A percentile compares a stretch with the other conserved stretches of the same genome.
phyloP scores from a whole-genome alignment of 768 basidiomycete species.

The Pleurotus pulmonarius region DNA sequence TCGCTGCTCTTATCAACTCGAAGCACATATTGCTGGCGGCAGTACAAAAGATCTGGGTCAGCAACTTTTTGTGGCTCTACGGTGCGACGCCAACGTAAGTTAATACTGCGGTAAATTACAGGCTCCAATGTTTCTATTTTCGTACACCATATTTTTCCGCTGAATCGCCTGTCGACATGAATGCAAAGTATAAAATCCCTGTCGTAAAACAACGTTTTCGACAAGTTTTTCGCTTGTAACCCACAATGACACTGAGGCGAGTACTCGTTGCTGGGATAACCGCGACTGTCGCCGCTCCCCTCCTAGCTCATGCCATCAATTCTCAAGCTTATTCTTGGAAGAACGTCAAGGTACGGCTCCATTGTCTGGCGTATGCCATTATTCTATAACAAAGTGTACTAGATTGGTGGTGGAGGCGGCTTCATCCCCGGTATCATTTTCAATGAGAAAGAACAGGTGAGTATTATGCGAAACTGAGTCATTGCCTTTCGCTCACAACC shows the following conservation, averaged over 20 bases:
- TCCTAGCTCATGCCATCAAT: conserved; percentile 35
- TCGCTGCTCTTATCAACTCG: too few relatives aligned
- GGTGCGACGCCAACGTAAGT: too few relatives aligned
- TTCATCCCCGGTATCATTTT: conserved; percentile 62
- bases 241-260: not conserved
- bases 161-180: too few relatives aligned
- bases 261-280: conserved; percentile 27
- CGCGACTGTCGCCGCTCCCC: conserved; percentile 18
- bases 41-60: too few relatives aligned
- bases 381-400: not conserved
- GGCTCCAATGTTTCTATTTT: too few relatives aligned
- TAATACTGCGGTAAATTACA: too few relatives aligned
- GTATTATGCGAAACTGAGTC: too few relatives aligned
- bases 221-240: not conserved
- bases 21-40: too few relatives aligned
- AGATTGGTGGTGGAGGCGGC: conserved; percentile 40
- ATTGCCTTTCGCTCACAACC: not conserved
- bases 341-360: conserved; percentile 41
- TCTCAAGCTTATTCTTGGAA: conserved; percentile 56
- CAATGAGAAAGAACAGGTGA: conserved; percentile 47
- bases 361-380: too few relatives aligned
- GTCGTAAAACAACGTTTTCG: not conserved
- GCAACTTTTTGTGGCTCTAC: too few relatives aligned
- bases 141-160: too few relatives aligned
- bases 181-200: not conserved